Base-by-base conservation (phyloP, 257 asterid genomes). In the Penstemon eatonii region DNA sequence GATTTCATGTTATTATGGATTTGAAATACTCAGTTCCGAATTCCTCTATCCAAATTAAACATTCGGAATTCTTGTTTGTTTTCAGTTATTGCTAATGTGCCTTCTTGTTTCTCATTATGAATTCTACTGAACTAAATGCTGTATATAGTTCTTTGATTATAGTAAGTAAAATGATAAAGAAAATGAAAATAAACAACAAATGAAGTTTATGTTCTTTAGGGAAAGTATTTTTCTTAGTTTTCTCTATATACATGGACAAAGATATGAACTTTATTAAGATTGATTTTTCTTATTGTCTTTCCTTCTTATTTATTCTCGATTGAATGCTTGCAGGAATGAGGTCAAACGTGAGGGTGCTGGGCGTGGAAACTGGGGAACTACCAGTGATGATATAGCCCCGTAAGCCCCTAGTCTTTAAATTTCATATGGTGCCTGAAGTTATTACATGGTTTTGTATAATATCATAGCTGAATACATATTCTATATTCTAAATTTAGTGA, bases 331-430 rank as follows among this genome's bases (percentile, higher is more conserved):
- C 56, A 86, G 94, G 55, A 73, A 40, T 75, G 91, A 78, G 61
- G 1, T 78, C 45, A 89, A 86, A 61, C 96, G 96, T 10, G 94
- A 89, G 51, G 94, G 96, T 8, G 38, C 88, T 71, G 94, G 96
- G 37, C 88, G 88, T 54, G 88, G 86, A 43, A 89, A 89, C 60
- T 89, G 96, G 94, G 96, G 91, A 59, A 73, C 86, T 2, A 69
- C 82, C 4, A 40, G 76, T n/a, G 96, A 89, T 72, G 94, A 81
- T 60, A 62, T 81, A 72, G 68, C 63, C 15, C 77, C 73, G 94
- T 89, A 81, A 84, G 86, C 65, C 8, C 39, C 52, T 19, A 10
- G 2, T 49, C 33, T 25, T 59, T 47, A 8, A 49, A 18, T 25
- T 3, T 8, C 7, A 3, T 13, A 8, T 15, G 4, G 15, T 18